phyloP scores from a whole-genome alignment of 768 basidiomycete genomes.

The Lactarius vividus region DNA sequence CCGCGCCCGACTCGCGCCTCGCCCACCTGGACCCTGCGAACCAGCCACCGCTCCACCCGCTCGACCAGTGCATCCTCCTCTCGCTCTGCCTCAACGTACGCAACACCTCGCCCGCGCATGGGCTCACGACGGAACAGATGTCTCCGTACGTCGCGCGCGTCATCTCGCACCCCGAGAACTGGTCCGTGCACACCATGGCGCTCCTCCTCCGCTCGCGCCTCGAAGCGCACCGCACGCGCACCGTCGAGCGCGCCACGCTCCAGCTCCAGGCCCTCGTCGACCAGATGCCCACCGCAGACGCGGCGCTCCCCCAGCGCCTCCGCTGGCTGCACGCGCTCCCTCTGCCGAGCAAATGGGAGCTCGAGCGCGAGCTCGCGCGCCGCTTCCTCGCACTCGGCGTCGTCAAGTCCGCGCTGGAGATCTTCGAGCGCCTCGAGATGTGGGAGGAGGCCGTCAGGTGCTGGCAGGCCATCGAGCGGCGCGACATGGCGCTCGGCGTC shows the following conservation, averaged over 20 bases:
- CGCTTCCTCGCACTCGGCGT: slow-evolving; percentile 86
- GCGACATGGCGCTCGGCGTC: slow-evolving; percentile 73
- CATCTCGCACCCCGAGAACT: slow-evolving; percentile 85
- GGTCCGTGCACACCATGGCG: slow-evolving; percentile 97
- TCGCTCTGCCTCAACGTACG: slow-evolving; percentile 87
- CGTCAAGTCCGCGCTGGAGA: slow-evolving; percentile 84
- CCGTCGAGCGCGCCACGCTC: slow-evolving; percentile 87
- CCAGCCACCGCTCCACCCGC: slow-evolving; percentile 85
- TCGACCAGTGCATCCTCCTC: slow-evolving; percentile 92
- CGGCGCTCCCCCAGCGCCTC: slow-evolving; percentile 68
- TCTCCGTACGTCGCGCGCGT: slow-evolving; percentile 87
- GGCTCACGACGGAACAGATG: slow-evolving; percentile 91
- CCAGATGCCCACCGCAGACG: slow-evolving; percentile 91
- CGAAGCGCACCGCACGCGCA: slow-evolving; percentile 84
- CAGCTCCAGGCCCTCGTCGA: slow-evolving; percentile 96
- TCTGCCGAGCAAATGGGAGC: slow-evolving; percentile 88
- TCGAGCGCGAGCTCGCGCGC: slow-evolving; percentile 86
- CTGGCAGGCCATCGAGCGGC: slow-evolving; percentile 76
- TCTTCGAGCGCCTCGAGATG: slow-evolving; percentile 94
- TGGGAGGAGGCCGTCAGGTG: slow-evolving; percentile 97
- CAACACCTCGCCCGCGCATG: slow-evolving; percentile 86
- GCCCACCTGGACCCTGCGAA: slow-evolving; percentile 74
- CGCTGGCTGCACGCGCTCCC: slow-evolving; percentile 76
- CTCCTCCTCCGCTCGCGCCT: slow-evolving; percentile 90
- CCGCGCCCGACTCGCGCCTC: slow-evolving; percentile 47